Conservation (phyloP, 441 rosid genomes). For the Oxalis stricta region DNA sequence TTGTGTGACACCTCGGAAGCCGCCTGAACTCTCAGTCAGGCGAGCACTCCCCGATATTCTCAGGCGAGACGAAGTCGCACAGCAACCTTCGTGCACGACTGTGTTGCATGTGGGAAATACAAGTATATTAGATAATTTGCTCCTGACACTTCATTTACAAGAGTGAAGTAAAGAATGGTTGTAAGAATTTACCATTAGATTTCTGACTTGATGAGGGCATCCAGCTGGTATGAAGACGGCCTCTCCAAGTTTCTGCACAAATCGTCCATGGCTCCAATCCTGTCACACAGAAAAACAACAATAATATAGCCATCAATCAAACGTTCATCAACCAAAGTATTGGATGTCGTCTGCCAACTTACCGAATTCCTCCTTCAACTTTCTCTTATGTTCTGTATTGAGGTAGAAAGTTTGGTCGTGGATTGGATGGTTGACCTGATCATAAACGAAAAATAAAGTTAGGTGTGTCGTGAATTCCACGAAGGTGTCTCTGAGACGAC, state of each 20-base stretch:
- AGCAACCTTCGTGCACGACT: constrained; percentile 94
- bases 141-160: not conserved
- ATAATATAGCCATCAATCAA: not conserved
- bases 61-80: constrained; percentile 86
- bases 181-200: constrained; percentile 44
- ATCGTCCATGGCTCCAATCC: constrained; percentile 94
- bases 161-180: not conserved
- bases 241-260: constrained; percentile 65
- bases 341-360: constrained; percentile 6
- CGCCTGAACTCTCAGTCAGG: constrained; percentile 63
- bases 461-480: no score
- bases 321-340: not conserved
- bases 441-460: not conserved
- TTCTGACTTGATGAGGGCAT: constrained; percentile 94
- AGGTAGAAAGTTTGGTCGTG: constrained; percentile 76
- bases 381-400: constrained; percentile 57
- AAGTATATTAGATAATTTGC: not conserved
- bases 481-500: no score
- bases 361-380: constrained; percentile 76
- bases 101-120: constrained; percentile 3
- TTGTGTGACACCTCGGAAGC: constrained; percentile 65
- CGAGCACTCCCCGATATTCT: constrained; percentile 63
- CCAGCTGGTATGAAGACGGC: constrained; percentile 95
- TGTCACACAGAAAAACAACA: constrained; percentile 11
- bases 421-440: constrained; percentile 69